These are phyloP conservation scores for Gnetum montanum DNA, from an alignment of 75 land plant genomes.

Conservation along the genomic window DNA sequence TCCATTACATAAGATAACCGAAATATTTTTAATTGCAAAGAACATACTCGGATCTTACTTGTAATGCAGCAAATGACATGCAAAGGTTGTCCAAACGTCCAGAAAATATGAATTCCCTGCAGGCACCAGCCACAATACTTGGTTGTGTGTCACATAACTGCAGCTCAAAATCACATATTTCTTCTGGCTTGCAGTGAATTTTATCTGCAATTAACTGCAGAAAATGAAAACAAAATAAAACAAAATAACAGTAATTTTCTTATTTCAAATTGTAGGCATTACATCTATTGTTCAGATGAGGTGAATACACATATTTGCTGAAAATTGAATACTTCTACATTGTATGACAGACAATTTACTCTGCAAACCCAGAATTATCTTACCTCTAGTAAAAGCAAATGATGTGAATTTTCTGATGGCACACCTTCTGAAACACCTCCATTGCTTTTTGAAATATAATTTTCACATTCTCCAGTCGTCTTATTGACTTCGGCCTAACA, in stretches of 20 bases:
- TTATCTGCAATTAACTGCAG: slow-evolving; percentile 63
- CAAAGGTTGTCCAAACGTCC: slow-evolving; percentile 98
- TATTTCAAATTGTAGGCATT: neutral
- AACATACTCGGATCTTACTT: too few species aligned
- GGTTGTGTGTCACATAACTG: slow-evolving; percentile 98
- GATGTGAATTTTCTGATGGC: slow-evolving; percentile 22
- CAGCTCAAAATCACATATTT: slow-evolving; percentile 94
- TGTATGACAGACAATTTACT: too few species aligned
- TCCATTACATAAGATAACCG: too few species aligned
- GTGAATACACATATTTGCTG: too few species aligned
- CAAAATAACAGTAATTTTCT: neutral
- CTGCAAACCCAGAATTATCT: neutral
- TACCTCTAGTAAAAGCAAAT: slow-evolving; percentile 54
- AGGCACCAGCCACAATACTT: slow-evolving; percentile 76
- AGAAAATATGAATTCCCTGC: slow-evolving; percentile 90
- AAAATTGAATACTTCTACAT: too few species aligned
- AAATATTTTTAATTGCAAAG: too few species aligned
- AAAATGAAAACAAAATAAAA: neutral
- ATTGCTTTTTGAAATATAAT: neutral
- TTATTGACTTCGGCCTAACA: slow-evolving; percentile 77
- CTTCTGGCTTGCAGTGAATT: slow-evolving; percentile 59
- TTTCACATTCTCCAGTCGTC: slow-evolving; percentile 21
- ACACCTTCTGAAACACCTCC: slow-evolving; percentile 7
- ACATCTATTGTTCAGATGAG: neutral
- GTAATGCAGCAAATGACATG: slow-evolving; percentile 93